phyloP scores from a whole-genome alignment of 768 basidiomycete species.

The Nidularia pulvinata region DNA sequence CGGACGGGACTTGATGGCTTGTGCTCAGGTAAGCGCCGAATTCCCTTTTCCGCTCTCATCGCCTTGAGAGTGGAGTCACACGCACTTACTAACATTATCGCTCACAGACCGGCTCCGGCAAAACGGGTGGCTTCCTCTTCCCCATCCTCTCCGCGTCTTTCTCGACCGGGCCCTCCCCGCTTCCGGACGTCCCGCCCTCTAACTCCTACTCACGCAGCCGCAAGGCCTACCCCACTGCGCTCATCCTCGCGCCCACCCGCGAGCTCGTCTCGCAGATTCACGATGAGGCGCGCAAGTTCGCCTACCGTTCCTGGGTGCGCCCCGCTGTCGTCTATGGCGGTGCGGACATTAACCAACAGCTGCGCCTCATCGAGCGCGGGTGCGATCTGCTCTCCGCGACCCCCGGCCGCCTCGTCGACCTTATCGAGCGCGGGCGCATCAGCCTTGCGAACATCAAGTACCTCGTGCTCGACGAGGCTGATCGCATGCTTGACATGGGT shows the following conservation, averaged over 20 bases:
- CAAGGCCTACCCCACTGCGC: slow-evolving; percentile 96
- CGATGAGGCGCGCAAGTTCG: slow-evolving; percentile 98
- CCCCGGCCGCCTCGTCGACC: slow-evolving; percentile 96
- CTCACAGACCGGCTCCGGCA: slow-evolving; percentile 96
- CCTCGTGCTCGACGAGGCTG: slow-evolving; percentile 98
- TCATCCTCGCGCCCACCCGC: slow-evolving; percentile 97
- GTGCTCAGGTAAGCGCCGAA: slow-evolving; percentile 69
- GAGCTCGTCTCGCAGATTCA: slow-evolving; percentile 99
- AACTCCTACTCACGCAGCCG: slow-evolving; percentile 65
- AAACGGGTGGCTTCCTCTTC: slow-evolving; percentile 99
- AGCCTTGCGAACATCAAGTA: slow-evolving; percentile 96
- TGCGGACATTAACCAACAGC: slow-evolving; percentile 95
- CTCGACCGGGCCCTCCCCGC: slow-evolving; percentile 72
- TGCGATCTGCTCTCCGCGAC: slow-evolving; percentile 98
- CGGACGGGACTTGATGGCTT: slow-evolving; percentile 92
- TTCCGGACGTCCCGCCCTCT: slow-evolving; percentile 52
- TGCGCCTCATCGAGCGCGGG: slow-evolving; percentile 93
- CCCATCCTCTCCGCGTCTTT: slow-evolving; percentile 97
- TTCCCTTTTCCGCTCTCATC: slow-evolving; percentile 6
- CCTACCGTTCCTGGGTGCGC: slow-evolving; percentile 99
- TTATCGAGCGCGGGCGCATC: slow-evolving; percentile 98
- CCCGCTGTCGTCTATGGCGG: slow-evolving; percentile 99
- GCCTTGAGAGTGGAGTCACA: slow-evolving; percentile 10
- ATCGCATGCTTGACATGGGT: slow-evolving; percentile 99
- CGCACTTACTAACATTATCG: slow-evolving; percentile 8